Conservation (phyloP, 2,329 filamentous ascomycete genomes). For the Colletotrichum orchidophilum region DNA sequence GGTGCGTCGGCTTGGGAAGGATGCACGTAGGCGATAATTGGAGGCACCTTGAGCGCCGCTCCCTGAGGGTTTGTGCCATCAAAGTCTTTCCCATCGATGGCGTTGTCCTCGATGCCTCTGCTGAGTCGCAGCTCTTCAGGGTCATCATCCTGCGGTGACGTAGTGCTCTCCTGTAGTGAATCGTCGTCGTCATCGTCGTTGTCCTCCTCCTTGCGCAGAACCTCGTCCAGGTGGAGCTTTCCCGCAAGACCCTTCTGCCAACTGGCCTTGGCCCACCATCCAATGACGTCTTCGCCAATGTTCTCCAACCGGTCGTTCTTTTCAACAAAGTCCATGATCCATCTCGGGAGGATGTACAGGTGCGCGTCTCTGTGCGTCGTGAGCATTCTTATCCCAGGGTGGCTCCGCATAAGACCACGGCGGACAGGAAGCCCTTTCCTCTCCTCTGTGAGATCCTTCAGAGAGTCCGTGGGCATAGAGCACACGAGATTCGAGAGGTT, state of each 20-base stretch:
- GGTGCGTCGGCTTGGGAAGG: constrained; percentile 63
- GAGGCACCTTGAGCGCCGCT: constrained; percentile 61
- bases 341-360: constrained; percentile 92
- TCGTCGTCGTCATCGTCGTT: constrained; percentile 49
- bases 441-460: constrained; percentile 84
- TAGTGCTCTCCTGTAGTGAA: constrained; percentile 41
- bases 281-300: constrained; percentile 89
- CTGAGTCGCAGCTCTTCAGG: constrained; percentile 34
- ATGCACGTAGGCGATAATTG: constrained; percentile 85
- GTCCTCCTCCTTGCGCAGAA: constrained; percentile 62
- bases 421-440: constrained; percentile 78
- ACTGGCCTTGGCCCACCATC: constrained; percentile 93
- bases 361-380: constrained; percentile 90
- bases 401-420: constrained; percentile 77
- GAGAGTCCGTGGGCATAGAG: constrained; percentile 86
- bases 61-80: constrained; percentile 38
- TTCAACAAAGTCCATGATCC: constrained; percentile 86
- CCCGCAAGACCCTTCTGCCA: constrained; percentile 86
- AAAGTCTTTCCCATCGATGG: constrained; percentile 21
- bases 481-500: constrained; percentile 83
- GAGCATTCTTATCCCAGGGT: constrained; percentile 81
- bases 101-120: background rate
- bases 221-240: constrained; percentile 77
- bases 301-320: constrained; percentile 85
- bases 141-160: constrained; percentile 38